These are phyloP conservation scores for Adansonia rubrostipa DNA, from an alignment of 441 rosid genomes.

Conservation along the genomic window DNA sequence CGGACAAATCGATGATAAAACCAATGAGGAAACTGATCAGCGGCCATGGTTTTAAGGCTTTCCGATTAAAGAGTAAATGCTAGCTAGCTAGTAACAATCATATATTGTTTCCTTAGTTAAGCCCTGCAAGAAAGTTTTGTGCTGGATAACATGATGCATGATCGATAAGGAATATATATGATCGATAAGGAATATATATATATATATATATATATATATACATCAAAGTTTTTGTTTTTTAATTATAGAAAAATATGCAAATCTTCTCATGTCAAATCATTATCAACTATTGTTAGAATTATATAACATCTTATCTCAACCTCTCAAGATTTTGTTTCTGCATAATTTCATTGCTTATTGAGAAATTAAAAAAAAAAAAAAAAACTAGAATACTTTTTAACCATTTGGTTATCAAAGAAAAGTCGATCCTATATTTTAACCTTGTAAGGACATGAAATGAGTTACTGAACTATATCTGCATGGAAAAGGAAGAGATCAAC, in stretches of 20 bases:
- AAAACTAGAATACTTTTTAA: background rate
- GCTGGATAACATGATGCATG: too few relatives aligned
- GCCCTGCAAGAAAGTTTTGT: background rate
- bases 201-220: too few relatives aligned
- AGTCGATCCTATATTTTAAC: background rate
- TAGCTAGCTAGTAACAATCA: background rate
- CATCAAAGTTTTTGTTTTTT: too few relatives aligned
- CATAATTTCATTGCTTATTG: background rate
- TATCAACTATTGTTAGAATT: background rate
- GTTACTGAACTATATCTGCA: background rate
- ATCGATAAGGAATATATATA: too few relatives aligned
- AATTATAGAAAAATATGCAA: background rate
- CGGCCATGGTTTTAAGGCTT: background rate
- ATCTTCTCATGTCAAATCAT: slow-evolving; percentile 21
- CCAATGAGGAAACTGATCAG: background rate
- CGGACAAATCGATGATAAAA: background rate
- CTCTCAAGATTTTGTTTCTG: background rate
- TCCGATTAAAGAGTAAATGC: background rate
- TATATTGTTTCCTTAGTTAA: background rate
- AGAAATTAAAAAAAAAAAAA: background rate
- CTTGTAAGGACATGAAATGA: slow-evolving; percentile 11
- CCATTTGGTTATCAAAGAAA: background rate
- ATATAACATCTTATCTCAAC: background rate
- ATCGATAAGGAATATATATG: too few relatives aligned
- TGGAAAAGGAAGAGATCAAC: background rate